Base-by-base conservation (phyloP, 2,329 filamentous ascomycete species). In the Aureobasidium mangrovei region DNA sequence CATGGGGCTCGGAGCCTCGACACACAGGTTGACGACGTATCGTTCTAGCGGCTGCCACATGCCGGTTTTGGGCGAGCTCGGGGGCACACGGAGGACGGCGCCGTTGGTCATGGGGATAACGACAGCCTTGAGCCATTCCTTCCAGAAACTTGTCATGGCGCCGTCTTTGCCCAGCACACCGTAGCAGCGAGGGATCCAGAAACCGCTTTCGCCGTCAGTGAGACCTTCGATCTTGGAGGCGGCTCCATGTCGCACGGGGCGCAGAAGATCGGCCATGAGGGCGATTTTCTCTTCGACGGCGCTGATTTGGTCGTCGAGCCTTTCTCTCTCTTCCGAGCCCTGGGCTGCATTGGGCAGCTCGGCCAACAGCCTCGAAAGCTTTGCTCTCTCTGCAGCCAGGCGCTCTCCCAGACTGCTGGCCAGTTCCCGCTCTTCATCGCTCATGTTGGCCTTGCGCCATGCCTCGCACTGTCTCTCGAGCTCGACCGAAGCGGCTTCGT, bases 211-310 rank as follows among this genome's bases (percentile, higher is more conserved):
- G 41, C 91, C 91, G 60, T 94, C 88, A 0, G 91, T 97, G 58
- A 98, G 76, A 24, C 93, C 93, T 67, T 98, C 93, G 58, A 98
- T 98, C 72, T 95, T 97, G 48, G 91, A 91, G 31, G 93, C 91
- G 42, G 93, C 93, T 35, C 89, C 93, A 68, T 97, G 93, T 61
- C 93, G 81, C 61, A 98, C 82, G 12, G 93, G 93, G 57, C 91
- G 82, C 60, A 98, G 74, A 72, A 98, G 85, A 70, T 98, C 93
- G 1, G 91, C 90, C 93, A 98, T 98, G 53, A 98, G 76, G 32
- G 83, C 82, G 63, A 98, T 98, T 72, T 96, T 97, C 73, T 98
- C 93, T 70, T 98, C 93, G 7, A 96, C 91, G 0, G 87, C 80
- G 65, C 91, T 94, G 67, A 98, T 98, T 65, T 96, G 84, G 56